Evolutionary conservation across 1,284 basidiomycete genomes (phyloP).

Genomic region (Cutaneotrichosporon daszewskae): DNA sequence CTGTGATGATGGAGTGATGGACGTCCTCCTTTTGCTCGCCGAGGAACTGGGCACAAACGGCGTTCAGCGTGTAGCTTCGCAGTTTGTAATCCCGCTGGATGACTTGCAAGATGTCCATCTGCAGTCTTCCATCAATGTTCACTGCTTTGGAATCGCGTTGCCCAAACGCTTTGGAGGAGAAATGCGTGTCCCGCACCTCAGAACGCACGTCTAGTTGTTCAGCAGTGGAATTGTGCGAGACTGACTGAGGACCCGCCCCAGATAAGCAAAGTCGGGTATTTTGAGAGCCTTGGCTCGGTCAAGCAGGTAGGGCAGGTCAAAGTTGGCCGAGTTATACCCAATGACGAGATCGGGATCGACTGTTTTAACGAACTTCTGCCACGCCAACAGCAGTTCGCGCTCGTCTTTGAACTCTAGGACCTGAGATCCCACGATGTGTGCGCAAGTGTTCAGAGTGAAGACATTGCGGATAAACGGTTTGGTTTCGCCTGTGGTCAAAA

Average conservation of each 20-base stretch:
- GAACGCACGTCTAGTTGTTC: conserved; percentile 61
- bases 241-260: conserved; percentile 72
- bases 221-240: conserved; percentile 5
- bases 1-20: conserved; percentile 93
- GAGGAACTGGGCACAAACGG: conserved; percentile 90
- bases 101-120: conserved; percentile 87
- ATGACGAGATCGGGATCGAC: conserved; percentile 91
- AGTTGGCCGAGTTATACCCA: conserved; percentile 85
- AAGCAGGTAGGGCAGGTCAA: conserved; percentile 90
- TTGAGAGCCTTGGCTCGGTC: conserved; percentile 81
- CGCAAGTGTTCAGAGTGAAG: conserved; percentile 89
- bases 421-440: conserved; percentile 89
- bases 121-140: conserved; percentile 76
- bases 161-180: conserved; percentile 92
- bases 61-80: conserved; percentile 88
- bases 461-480: conserved; percentile 91
- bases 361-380: conserved; percentile 77
- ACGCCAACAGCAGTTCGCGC: conserved; percentile 62
- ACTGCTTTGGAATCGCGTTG: conserved; percentile 93
- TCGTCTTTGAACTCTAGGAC: conserved; percentile 81
- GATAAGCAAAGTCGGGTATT: conserved; percentile 61
- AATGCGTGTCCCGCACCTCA: conserved; percentile 82
- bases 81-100: conserved; percentile 97
- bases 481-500: conserved; percentile 60
- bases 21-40: conserved; percentile 98